Percentiles rank a stretch among this genome's conserved stretches.
Conservation (phyloP, 2,329 filamentous ascomycete genomes). For the Fusarium fracticaudum region DNA sequence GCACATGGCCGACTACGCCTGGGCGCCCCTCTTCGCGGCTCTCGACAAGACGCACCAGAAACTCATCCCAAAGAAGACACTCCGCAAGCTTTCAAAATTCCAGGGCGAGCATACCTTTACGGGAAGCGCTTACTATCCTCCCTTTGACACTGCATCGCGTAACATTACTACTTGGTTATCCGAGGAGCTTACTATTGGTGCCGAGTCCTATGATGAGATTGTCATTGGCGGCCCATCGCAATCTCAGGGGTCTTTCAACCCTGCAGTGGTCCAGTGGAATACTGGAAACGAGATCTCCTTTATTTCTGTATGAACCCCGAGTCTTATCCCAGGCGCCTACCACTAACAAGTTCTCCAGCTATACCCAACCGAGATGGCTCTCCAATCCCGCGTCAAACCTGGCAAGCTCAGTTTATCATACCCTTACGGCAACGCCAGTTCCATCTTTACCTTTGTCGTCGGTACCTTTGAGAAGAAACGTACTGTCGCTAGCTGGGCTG, state of each 20-base stretch:
- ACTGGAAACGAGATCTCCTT: slow-evolving; percentile 49
- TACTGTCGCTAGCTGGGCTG: slow-evolving; percentile 57
- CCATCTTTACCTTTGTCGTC: slow-evolving; percentile 61
- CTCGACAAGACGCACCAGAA: slow-evolving; percentile 60
- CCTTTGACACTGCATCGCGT: slow-evolving; percentile 64
- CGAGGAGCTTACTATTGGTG: slow-evolving; percentile 66
- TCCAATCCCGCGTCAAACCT: slow-evolving; percentile 16
- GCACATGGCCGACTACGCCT: slow-evolving; percentile 68
- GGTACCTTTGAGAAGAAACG: slow-evolving; percentile 56
- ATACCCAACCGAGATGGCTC: slow-evolving; percentile 45
- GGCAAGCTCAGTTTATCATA: slow-evolving; percentile 60
- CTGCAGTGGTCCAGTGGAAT: slow-evolving; percentile 68
- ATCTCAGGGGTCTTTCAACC: slow-evolving; percentile 64
- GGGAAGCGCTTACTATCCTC: slow-evolving; percentile 65
- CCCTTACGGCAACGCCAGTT: slow-evolving; percentile 59
- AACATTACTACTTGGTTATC: slow-evolving; percentile 70
- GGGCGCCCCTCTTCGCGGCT: slow-evolving; percentile 65
- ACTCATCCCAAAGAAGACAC: slow-evolving; percentile 55
- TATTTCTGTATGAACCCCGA: slow-evolving; percentile 31
- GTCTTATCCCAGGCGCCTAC: slow-evolving; percentile 43
- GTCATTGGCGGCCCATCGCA: slow-evolving; percentile 64
- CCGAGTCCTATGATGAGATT: slow-evolving; percentile 65
- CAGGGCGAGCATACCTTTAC: slow-evolving; percentile 62
- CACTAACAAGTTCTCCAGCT: slow-evolving; percentile 49
- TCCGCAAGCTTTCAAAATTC: slow-evolving; percentile 57